A percentile compares a stretch with the other conserved stretches of the same genome.
Evolutionary conservation across 306 rosid species (phyloP).

Genomic region (Fagus crenata): DNA sequence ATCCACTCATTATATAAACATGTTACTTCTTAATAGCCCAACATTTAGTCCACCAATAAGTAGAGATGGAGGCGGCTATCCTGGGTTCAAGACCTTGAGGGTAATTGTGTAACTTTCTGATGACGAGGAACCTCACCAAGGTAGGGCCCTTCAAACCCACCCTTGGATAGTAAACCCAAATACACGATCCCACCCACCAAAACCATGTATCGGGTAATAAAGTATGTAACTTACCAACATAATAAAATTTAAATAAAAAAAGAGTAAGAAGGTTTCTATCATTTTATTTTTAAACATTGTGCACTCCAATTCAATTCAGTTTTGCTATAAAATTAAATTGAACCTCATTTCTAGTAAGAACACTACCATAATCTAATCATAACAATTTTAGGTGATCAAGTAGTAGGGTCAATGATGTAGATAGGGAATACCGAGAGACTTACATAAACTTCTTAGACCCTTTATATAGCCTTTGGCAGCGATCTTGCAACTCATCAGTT

Average conservation of each 20-base stretch:
- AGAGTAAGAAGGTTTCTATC: neutral
- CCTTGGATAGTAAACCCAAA: too few species aligned
- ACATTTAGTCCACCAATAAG: neutral
- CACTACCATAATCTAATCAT: neutral
- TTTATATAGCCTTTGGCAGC: conserved; percentile 63
- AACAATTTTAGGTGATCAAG: conserved; percentile 9
- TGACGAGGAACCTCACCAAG: too few species aligned
- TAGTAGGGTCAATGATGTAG: conserved; percentile 7
- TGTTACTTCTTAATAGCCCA: too few species aligned
- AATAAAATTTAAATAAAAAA: neutral
- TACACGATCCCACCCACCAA: too few species aligned
- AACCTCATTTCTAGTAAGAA: neutral
- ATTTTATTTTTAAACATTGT: neutral
- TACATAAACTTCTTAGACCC: conserved; percentile 84
- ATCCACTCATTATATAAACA: too few species aligned
- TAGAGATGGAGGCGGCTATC: neutral
- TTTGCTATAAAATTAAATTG: neutral
- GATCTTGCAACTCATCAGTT: conserved; percentile 71
- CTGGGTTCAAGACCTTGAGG: neutral
- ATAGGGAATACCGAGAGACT: conserved; percentile 37
- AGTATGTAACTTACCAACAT: neutral
- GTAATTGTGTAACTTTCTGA: too few species aligned
- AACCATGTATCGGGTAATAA: too few species aligned
- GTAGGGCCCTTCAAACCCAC: too few species aligned
- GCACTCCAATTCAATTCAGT: neutral